phyloP scores from a whole-genome alignment of 2,329 filamentous ascomycete genomes.

The Dothistroma septosporum region DNA sequence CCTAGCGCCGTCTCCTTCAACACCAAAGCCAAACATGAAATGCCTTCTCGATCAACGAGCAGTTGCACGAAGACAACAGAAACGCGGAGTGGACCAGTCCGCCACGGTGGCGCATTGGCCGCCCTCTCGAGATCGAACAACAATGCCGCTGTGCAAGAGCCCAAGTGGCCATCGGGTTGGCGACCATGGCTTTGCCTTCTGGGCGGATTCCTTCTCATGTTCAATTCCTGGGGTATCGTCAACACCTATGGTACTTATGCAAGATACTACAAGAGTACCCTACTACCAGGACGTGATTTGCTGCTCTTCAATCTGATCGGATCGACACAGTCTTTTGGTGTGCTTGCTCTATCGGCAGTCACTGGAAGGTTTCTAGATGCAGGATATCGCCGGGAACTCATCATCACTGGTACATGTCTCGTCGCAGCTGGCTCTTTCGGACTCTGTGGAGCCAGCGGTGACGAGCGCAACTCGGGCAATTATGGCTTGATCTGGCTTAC shows the following conservation, averaged over 20 bases:
- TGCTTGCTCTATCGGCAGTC: constrained; percentile 44
- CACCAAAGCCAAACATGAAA: neutral
- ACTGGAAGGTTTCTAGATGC: constrained; percentile 50
- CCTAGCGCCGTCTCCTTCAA: constrained; percentile 16
- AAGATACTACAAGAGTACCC: constrained; percentile 47
- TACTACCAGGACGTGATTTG: constrained; percentile 40
- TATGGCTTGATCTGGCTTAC: constrained; percentile 45
- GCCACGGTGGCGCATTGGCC: constrained; percentile 12
- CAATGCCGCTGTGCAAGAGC: constrained; percentile 25
- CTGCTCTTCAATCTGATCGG: constrained; percentile 47
- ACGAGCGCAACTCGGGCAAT: constrained; percentile 36
- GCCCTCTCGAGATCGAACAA: constrained; percentile 8
- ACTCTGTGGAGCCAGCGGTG: constrained; percentile 41
- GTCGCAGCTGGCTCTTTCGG: constrained; percentile 45
- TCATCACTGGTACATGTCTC: constrained; percentile 41
- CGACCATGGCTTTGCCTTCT: constrained; percentile 43
- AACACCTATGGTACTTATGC: constrained; percentile 50
- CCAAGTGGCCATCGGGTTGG: constrained; percentile 45
- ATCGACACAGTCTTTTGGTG: constrained; percentile 46
- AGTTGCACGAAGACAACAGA: constrained; percentile 12
- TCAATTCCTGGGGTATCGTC: constrained; percentile 38
- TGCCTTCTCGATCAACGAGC: neutral
- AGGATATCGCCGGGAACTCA: constrained; percentile 40
- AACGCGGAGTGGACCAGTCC: constrained; percentile 17
- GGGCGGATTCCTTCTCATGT: constrained; percentile 50